Base-by-base conservation (phyloP, 441 rosid species). In the Geranium incanum region DNA sequence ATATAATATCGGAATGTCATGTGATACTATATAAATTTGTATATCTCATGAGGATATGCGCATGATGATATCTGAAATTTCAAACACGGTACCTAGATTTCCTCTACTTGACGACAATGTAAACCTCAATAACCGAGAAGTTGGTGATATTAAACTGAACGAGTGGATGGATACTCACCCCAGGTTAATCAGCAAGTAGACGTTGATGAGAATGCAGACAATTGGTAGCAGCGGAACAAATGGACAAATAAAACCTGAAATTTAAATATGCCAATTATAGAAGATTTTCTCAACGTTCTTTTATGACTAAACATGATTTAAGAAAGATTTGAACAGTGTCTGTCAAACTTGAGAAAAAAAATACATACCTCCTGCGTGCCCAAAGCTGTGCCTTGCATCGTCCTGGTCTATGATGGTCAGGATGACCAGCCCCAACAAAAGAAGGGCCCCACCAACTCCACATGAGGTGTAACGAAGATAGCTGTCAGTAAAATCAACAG, bases 181-280 rank as follows among this genome's bases (percentile, higher is more conserved):
- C 23, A 95, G 84, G 81, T 92, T 92, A 72, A 95, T 76, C 81
- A 95, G 85, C 74, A 95, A 80, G 86, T 95, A 92, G 75, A 78
- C 73, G 79, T 95, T 92, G 89, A 92, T 84, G 75, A 95, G 94
- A 76, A 92, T 88, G 80, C 95, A 85, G 36, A 76, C 64, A 68
- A 88, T 88, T 1, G 99, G 99, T 68, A 95, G 86, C 45, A 90
- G 93, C 0, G 99, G 99, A 74, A 95, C 96, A 76, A 90, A 88
- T 36, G 99, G 99, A 82, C 99, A 93, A 6, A 81, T 72, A 73
- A 82, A 93, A 81, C 98, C 98, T 92, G 88, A 71, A 71, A 68
- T 62, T 62, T 23, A 19, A 62, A 62, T 18, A 52, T 28, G 33
- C 33, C 33, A 11, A 3, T 6, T 18, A 16, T 18, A 28, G 33